Evolutionary conservation across 1,284 basidiomycete genomes (phyloP), one percentile per base, ranked within the genome.

Genomic region (Microbotryomycetes sp.): DNA sequence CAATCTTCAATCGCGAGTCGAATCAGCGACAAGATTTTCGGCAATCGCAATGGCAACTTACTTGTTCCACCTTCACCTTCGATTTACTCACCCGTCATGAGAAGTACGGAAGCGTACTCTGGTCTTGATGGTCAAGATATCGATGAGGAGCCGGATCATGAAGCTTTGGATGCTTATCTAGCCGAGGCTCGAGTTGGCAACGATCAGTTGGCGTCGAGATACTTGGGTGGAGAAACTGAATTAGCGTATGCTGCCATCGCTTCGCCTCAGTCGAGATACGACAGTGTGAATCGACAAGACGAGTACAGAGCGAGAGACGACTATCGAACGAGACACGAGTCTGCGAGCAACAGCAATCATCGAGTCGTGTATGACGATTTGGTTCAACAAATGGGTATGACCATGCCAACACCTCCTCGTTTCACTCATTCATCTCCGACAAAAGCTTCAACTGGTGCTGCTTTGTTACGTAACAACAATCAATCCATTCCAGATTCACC

Each of bases 381-480:
- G 6, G 26, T 42, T 2, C 50, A 48, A 6, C 14, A 59, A 3
- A 65, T 67, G 31, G 42, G 45, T 9, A 59, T 68, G 50, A 30
- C 42, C 42, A 58, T 68, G 4, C 66, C 66, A 19, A 16, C 59
- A 7, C 58, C 63, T 3, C 66, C 64, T 16, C 47, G 55, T 2
- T 63, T 51, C 5, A 51, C 64, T 2, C 66, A 68, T n/a, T 50
- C 57, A 29, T 68, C 66, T 45, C 66, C 66, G 3, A 68, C 59
- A 32, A 68, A 68, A 55, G 30, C 56, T 3, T 49, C 56, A 6
- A 29, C 56, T 28, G 42, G 49, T 14, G 52, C 60, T n/a, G 32
- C 53, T 1, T 47, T 65, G 15, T 23, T 63, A 2, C 63, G 66
- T 2, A 53, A 32, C 32, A 25, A 50, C 3, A 15, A 47, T 14